A percentile compares a stretch with the other conserved stretches of the same genome.
These are phyloP conservation scores for Neckera pumila DNA, from an alignment of 225 moss, liverwort and hornwort genomes.

Conservation along the genomic window DNA sequence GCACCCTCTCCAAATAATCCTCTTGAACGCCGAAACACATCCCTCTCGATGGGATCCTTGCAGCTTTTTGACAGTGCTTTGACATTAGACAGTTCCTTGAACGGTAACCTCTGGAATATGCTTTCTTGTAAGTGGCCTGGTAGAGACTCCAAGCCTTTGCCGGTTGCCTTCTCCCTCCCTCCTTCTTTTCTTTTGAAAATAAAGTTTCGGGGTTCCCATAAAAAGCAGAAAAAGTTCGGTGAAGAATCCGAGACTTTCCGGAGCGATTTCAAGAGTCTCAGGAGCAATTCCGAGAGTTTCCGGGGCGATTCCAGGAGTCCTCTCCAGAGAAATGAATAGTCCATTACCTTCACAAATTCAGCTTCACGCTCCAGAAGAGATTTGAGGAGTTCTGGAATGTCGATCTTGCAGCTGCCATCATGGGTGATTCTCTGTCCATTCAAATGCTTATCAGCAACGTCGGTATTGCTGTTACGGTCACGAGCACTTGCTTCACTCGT, in stretches of 20 bases:
- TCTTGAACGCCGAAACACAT: not conserved
- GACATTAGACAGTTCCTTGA: too few species aligned
- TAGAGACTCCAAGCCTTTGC: not conserved
- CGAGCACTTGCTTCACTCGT: too few species aligned
- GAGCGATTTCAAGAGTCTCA: not conserved
- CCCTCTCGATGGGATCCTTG: not conserved
- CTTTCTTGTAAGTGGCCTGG: not conserved
- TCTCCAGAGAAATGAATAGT: too few species aligned
- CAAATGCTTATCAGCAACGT: not conserved
- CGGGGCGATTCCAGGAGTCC: rapidly evolving
- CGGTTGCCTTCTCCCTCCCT: not conserved
- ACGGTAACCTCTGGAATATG: not conserved
- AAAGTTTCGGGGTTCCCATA: not conserved
- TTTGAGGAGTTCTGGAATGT: not conserved
- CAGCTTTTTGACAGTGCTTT: not conserved
- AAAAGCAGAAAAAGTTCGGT: not conserved
- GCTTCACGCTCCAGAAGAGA: not conserved
- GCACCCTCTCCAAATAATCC: not conserved
- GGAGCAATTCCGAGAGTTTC: not conserved
- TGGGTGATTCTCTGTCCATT: not conserved
- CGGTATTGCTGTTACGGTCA: not conserved
- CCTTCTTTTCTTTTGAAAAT: not conserved
- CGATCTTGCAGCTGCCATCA: not conserved
- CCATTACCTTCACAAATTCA: not conserved
- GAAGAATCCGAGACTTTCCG: not conserved